These are phyloP conservation scores for Pythium aristosporum DNA, from an alignment of 352 stramenopile genomes.

Conservation along the genomic window DNA sequence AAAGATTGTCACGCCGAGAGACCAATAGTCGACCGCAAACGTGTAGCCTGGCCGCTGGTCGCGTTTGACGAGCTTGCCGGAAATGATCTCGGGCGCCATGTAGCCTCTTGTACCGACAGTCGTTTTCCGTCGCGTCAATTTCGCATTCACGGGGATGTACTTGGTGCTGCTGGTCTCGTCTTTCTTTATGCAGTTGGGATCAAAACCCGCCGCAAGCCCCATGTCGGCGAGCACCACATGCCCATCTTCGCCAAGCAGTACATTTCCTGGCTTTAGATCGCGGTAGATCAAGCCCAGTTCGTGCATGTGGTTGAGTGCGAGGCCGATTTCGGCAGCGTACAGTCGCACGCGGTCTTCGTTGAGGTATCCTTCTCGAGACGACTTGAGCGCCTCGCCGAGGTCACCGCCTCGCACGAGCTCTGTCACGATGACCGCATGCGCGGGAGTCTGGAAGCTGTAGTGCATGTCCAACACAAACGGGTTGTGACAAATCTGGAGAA, in stretches of 20 bases:
- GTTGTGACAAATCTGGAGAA: constrained; percentile 86
- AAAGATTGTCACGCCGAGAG: constrained; percentile 84
- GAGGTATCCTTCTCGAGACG: constrained; percentile 67
- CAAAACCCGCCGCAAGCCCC: constrained; percentile 73
- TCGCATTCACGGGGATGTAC: constrained; percentile 54
- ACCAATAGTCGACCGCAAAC: constrained; percentile 78
- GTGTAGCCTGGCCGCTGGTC: constrained; percentile 80
- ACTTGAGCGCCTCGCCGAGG: constrained; percentile 73
- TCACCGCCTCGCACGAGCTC: constrained; percentile 83
- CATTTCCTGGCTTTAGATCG: constrained; percentile 89
- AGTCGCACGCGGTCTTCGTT: constrained; percentile 71
- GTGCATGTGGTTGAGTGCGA: constrained; percentile 88
- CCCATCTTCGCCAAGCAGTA: constrained; percentile 85
- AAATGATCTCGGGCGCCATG: constrained; percentile 91
- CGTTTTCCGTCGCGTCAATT: constrained; percentile 70
- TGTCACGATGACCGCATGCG: constrained; percentile 86
- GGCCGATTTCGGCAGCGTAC: constrained; percentile 83
- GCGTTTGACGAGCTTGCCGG: constrained; percentile 76
- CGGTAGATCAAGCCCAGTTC: constrained; percentile 85
- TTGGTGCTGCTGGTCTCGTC: constrained; percentile 43
- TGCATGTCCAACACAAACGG: constrained; percentile 90
- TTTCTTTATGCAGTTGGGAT: constrained; percentile 52
- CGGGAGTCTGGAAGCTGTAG: constrained; percentile 88
- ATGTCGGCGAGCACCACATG: constrained; percentile 91
- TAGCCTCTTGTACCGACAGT: constrained; percentile 88